Evolutionary conservation across 768 basidiomycete genomes (phyloP).

Genomic region (Kwoniella sp.): DNA sequence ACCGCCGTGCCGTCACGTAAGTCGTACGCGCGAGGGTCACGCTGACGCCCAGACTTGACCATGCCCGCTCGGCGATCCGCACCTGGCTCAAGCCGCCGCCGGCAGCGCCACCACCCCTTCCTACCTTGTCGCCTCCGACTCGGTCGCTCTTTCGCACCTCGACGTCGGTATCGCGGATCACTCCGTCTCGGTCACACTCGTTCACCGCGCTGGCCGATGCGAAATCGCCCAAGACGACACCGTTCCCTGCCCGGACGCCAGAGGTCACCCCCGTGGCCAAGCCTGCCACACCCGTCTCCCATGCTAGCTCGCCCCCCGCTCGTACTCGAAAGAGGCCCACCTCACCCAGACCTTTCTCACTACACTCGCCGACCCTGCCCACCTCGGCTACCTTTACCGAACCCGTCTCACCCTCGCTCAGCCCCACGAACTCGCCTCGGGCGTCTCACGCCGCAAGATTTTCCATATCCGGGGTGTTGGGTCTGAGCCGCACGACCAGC

Average conservation of each 20-base stretch:
- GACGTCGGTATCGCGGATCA: conserved; percentile 3
- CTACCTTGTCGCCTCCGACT: conserved; percentile 23
- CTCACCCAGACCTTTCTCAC: conserved; percentile 24
- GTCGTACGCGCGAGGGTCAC: neutral
- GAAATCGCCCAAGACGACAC: neutral
- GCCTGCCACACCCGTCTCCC: too few relatives aligned
- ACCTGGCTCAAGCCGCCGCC: conserved; percentile 35
- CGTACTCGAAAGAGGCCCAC: too few relatives aligned
- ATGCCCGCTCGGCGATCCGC: conserved; percentile 25
- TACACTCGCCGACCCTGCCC: conserved; percentile 33
- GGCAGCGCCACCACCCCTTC: neutral
- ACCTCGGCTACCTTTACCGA: conserved; percentile 37
- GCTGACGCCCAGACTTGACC: conserved; percentile 18
- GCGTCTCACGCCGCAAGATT: conserved; percentile 28
- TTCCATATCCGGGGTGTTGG: conserved; percentile 40
- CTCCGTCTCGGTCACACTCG: conserved; percentile 29
- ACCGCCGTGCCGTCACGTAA: conserved; percentile 28
- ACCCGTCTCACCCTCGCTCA: conserved; percentile 24
- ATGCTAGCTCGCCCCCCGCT: too few relatives aligned
- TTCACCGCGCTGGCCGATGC: conserved; percentile 15
- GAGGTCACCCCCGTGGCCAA: too few relatives aligned
- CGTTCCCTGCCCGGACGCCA: conserved; percentile 2
- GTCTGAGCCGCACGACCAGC: conserved; percentile 19
- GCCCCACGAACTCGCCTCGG: too few relatives aligned
- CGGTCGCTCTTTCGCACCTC: conserved; percentile 9